Base-by-base conservation (phyloP, 257 asterid species). In the Haberlea rhodopensis region DNA sequence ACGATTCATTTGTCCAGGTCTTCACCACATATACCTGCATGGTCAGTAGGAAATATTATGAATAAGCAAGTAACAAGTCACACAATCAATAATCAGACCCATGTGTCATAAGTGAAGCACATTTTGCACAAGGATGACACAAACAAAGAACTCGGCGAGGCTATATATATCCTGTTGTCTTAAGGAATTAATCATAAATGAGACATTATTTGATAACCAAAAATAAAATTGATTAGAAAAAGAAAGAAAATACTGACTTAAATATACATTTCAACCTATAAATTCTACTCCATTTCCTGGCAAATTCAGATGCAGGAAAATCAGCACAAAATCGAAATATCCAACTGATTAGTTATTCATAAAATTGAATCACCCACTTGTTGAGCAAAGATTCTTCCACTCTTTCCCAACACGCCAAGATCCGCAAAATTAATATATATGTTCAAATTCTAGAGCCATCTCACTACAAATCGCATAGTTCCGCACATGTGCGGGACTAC, bases 21-120 rank as follows among this genome's bases (percentile, higher is more conserved):
- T 66, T 37, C 77, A 66, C 31, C 34, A 57, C 20, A 26, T 29
- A 51, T 66, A 60, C 65, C 31, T 53, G 80, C 78, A 73, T 21
- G 53, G 31, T 66, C 43, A 65, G 58, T 18, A 58, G 67, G 51
- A 57, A 32, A 60, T 48, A 43, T 49, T 15, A 29, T 52, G 32
- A n/a, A n/a, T n/a, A n/a, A 65, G 43, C 57, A 52, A 11, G 53
- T 2, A 21, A 29, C 13, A 51, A 24, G 48, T 73, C 51, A 25
- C 25, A 61, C 34, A 6, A 49, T 25, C n/a, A n/a, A n/a, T n/a
- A n/a, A n/a, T n/a, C n/a, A n/a, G n/a, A n/a, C n/a, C n/a, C n/a
- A n/a, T n/a, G 60, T n/a, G 53, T 3, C 21, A 37, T 8, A 29
- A 18, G 27, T 26, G 57, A 8, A 32, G 65, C 74, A 65, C 8